A percentile compares a stretch with the other conserved stretches of the same genome.
phyloP scores from a whole-genome alignment of 345 rosid species.

The Pseudoturritis turrita region DNA sequence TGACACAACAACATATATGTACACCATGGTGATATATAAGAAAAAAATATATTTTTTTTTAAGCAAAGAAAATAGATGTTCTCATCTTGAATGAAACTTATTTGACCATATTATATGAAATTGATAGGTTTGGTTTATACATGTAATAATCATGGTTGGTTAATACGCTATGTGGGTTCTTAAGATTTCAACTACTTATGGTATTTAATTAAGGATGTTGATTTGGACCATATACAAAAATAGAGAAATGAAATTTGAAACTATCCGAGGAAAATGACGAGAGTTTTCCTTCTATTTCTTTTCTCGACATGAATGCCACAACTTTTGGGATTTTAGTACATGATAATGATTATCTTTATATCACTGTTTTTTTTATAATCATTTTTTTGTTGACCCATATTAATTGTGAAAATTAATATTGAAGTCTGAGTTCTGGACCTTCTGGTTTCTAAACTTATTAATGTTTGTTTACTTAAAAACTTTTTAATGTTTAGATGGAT shows the following conservation, averaged over 20 bases:
- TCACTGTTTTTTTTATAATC: neutral
- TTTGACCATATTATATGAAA: neutral
- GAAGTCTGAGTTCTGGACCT: neutral
- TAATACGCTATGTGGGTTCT: neutral
- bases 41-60: too few species aligned
- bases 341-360: neutral
- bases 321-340: conserved; percentile 8
- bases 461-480: too few species aligned
- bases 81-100: neutral
- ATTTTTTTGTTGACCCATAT: neutral
- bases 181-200: neutral
- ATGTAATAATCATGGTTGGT: neutral
- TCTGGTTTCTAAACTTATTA: neutral
- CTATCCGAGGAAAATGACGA: conserved; percentile 11
- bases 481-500: neutral
- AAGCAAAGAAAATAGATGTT: neutral
- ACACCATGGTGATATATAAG: neutral
- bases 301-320: conserved; percentile 21
- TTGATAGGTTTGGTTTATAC: neutral
- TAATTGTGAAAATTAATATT: neutral
- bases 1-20: neutral
- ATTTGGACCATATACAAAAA: neutral
- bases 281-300: neutral
- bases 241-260: neutral
- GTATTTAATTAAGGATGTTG: neutral